Evolutionary conservation across 2,329 filamentous ascomycete species (phyloP), one percentile per base, ranked within the genome.

Genomic region (Penicillium olsonii): DNA sequence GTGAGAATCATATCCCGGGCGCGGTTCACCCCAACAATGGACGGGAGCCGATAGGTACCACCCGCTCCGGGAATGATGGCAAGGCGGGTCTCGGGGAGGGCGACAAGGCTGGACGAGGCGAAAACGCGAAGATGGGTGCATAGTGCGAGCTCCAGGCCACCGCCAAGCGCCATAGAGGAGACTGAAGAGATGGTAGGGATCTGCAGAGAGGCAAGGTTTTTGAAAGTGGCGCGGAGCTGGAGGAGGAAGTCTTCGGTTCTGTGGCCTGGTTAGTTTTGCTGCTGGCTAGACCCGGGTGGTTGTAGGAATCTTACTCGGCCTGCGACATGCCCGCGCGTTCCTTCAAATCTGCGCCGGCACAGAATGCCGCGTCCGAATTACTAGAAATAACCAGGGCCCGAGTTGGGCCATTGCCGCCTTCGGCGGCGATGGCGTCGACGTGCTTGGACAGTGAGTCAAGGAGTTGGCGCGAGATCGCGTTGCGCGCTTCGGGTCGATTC

Each of bases 61-160:
- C 94, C 94, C 2, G 92, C 94, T 51, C 94, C 94, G 3, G 94
- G 94, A 57, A 99, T 88, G 68, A 99, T 99, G 48, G 88, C 94
- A 2, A 99, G 81, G 2, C 92, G 82, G 1, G 94, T 97, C 70
- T 99, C 94, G 1, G 94, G 94, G 5, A 97, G 83, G 0, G 85
- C 92, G 46, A 99, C 84, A 19, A 79, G 76, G 14, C 90, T 88
- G 27, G 85, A 88, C 33, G 88, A 90, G 26, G 85, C 82, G 59
- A 97, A 86, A 44, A 99, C 87, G 58, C 94, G 90, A 72, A 99
- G 84, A 71, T 94, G 85, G 1, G 92, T 95, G 59, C 87, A 85
- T 6, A 99, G 84, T 2, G 91, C 92, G 45, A 99, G 83, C 74
- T 99, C 94, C 57, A 99, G 85, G 39, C 94, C 94, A 63, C 94